These are phyloP conservation scores for Croton laevigatus DNA, from an alignment of 441 rosid species.

Conservation along the genomic window DNA sequence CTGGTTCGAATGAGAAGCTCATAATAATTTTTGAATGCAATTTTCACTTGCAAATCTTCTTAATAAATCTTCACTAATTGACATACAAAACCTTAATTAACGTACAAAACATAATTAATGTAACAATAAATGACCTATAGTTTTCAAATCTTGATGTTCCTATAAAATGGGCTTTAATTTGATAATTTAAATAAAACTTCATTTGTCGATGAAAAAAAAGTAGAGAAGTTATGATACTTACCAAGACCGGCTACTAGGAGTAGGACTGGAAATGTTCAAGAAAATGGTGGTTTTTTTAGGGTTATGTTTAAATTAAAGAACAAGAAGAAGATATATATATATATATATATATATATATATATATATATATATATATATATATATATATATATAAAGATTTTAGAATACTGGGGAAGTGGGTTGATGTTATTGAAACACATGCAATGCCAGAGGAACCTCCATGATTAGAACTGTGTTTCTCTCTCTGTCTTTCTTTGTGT, in stretches of 20 bases:
- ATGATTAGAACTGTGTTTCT: constrained; percentile 44
- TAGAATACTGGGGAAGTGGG: constrained; percentile 54
- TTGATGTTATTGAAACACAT: constrained; percentile 53
- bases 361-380: constrained; percentile 1
- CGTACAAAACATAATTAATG: too few relatives aligned
- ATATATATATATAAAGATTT: constrained; percentile 18
- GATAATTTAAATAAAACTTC: too few relatives aligned
- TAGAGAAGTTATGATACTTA: constrained; percentile 12
- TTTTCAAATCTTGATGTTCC: too few relatives aligned
- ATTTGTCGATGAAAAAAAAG: too few relatives aligned
- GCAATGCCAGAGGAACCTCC: constrained; percentile 54
- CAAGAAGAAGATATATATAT: neutral
- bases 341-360: constrained; percentile 10
- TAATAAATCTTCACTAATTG: too few relatives aligned
- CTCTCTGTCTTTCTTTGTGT: too few relatives aligned
- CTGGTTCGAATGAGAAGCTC: too few relatives aligned
- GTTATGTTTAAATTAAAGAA: constrained; percentile 12
- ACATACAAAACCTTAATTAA: too few relatives aligned
- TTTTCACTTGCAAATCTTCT: too few relatives aligned
- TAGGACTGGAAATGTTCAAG: constrained; percentile 24
- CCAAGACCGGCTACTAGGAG: constrained; percentile 58
- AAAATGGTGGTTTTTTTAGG: neutral
- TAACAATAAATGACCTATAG: too few relatives aligned
- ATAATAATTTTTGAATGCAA: too few relatives aligned
- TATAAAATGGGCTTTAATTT: too few relatives aligned